Evolutionary conservation across 306 rosid genomes (phyloP), one percentile per base, ranked within the genome.

Genomic region (Castanea sativa): DNA sequence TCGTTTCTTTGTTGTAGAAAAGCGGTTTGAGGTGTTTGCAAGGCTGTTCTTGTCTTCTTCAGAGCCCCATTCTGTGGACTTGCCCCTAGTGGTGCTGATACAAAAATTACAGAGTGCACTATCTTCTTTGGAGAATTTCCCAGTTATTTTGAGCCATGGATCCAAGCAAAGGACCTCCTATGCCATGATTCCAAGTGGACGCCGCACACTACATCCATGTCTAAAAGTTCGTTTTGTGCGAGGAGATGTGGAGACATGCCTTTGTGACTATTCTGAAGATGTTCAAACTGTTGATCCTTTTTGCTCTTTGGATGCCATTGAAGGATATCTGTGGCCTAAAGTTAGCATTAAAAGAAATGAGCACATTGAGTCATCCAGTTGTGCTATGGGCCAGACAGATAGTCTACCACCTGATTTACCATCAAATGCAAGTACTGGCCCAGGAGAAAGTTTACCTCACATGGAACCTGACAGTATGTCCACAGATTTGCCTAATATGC

Each of bases 101-200:
- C 89, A 85, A 78, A 96, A 87, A 84, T 82, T 96, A 79, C 97
- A 90, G 80, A 86, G 80, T 75, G 91, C 89, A n/a, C 87, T 93
- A 71, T 86, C 93, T 49, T 90, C 99, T 76, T 86, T 93, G 87
- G 99, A 96, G 83, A 89, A 87, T 77, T 90, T 96, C 76, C 97
- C 98, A 20, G 88, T 96, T 81, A 73, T 93, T 81, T 82, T 91
- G 85, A 90, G 83, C 86, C 86, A 87, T 74, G 89, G 82, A 55
- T 78, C 77, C 78, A 91, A 85, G 83, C 87, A 78, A 70, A 87
- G 91, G 85, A 76, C 81, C 80, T 91, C 94, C 30, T 92, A 73
- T 85, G 96, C 94, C 51, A 67, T 79, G 11, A 90, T 93, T 74
- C 99, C 99, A 84, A 76, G 82, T 82, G 90, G 83, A 45, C 87